Evolutionary conservation across 176 grass and related monocot genomes (phyloP).

Genomic region (Carex myosuroides): DNA sequence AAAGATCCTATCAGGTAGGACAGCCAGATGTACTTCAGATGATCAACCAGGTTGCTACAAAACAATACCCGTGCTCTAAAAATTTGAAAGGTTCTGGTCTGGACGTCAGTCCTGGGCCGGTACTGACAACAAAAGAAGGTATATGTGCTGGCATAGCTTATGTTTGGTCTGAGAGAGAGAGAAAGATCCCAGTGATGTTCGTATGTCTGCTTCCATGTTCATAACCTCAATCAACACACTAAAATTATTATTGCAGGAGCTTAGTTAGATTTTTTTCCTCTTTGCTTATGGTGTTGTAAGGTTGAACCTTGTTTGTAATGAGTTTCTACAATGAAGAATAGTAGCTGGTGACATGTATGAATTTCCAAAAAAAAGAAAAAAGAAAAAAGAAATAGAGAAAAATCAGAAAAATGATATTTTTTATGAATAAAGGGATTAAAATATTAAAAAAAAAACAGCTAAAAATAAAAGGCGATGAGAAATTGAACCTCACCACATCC

Average conservation of each 20-base stretch:
- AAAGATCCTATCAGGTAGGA: neutral
- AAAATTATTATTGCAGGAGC: neutral
- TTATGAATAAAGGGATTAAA: neutral
- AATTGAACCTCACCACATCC: conserved; percentile 67
- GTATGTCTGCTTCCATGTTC: neutral
- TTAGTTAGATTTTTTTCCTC: neutral
- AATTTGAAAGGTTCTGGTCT: neutral
- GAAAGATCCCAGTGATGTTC: neutral
- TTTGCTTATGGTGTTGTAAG: neutral
- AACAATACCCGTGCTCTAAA: neutral
- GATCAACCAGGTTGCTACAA: neutral
- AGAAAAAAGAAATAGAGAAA: neutral
- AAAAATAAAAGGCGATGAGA: neutral
- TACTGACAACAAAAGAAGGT: neutral
- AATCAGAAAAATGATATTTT: neutral
- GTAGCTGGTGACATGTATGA: neutral
- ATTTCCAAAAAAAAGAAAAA: neutral
- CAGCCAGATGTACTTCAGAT: neutral
- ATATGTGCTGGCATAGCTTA: neutral
- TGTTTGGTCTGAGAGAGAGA: neutral
- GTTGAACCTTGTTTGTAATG: neutral
- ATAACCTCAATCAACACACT: neutral
- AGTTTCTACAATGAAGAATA: conserved; percentile 3
- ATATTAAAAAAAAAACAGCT: neutral
- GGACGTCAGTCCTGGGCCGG: neutral